Conservation (phyloP, 164 flowering plant genomes). For the Vitis labrusca region DNA sequence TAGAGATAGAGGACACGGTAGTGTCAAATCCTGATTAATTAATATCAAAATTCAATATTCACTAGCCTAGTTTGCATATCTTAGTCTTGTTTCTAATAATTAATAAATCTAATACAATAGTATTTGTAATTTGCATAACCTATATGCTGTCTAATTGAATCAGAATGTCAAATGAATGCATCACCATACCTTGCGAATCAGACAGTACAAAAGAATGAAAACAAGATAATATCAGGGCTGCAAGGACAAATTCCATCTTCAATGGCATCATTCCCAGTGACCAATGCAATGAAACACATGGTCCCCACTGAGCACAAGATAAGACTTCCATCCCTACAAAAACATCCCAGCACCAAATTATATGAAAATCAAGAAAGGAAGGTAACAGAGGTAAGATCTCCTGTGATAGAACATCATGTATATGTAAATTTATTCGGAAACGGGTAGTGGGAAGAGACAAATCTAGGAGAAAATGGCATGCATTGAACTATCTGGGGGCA, state of each 20-base stretch:
- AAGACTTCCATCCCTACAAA: conserved; percentile 17
- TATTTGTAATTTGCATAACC: not conserved
- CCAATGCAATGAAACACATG: conserved; percentile 2
- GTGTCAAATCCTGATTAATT: too few relatives aligned
- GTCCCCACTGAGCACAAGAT: conserved; percentile 1
- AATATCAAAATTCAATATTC: too few relatives aligned
- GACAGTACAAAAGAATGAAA: conserved; percentile 37
- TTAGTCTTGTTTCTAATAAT: not conserved
- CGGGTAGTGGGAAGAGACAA: too few relatives aligned
- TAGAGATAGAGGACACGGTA: too few relatives aligned
- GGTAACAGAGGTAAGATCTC: not conserved
- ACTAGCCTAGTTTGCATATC: too few relatives aligned
- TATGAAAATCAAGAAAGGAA: too few relatives aligned
- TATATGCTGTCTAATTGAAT: not conserved
- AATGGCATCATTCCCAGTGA: conserved; percentile 11
- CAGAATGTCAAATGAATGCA: conserved; percentile 6
- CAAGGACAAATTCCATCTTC: conserved; percentile 36
- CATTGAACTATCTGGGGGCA: too few relatives aligned
- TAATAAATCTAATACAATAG: too few relatives aligned
- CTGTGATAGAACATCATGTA: not conserved
- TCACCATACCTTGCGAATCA: conserved; percentile 49
- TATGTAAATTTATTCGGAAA: too few relatives aligned
- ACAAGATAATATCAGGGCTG: conserved; percentile 32
- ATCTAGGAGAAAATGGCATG: too few relatives aligned
- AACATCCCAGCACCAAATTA: not conserved